Percentiles rank a stretch among this genome's conserved stretches.
These are phyloP conservation scores for Clarireedia paspali DNA, from an alignment of 2,329 filamentous ascomycete genomes.

Conservation along the genomic window DNA sequence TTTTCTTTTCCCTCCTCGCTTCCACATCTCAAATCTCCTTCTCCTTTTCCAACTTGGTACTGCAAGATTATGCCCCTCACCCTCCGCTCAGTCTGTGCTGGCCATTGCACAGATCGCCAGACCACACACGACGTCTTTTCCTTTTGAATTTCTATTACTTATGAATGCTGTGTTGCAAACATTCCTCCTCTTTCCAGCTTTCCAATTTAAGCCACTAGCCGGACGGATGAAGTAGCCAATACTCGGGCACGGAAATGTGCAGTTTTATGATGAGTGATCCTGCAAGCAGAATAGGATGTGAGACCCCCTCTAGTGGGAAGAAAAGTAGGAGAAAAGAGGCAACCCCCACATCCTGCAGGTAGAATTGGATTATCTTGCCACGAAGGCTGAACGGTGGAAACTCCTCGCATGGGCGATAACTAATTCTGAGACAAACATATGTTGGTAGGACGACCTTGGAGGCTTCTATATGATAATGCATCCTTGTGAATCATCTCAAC, in stretches of 20 bases:
- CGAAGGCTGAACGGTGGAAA: conserved; percentile 8
- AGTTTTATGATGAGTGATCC: conserved; percentile 4
- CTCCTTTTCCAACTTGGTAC: not conserved
- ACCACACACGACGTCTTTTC: not conserved
- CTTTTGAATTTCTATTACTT: not conserved
- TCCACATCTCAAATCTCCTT: not conserved
- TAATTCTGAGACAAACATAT: conserved; percentile 7
- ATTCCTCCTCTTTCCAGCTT: not conserved
- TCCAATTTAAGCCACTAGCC: conserved; percentile 7
- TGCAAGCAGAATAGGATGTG: not conserved
- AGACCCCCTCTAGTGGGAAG: not conserved
- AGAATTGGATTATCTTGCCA: not conserved
- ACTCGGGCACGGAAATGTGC: conserved; percentile 5
- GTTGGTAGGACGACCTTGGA: not conserved
- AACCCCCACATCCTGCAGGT: not conserved
- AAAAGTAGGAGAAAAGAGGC: not conserved
- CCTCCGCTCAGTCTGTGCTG: not conserved
- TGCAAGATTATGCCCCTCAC: not conserved
- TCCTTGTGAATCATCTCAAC: conserved; percentile 9
- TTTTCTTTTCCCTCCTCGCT: not conserved
- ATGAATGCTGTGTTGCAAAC: conserved; percentile 5
- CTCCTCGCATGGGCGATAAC: conserved; percentile 7
- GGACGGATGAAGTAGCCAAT: not conserved
- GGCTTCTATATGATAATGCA: conserved; percentile 3
- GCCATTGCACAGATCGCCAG: not conserved